Evolutionary conservation across 371 early-diverging fungal species (phyloP).

Genomic region (Mucor saturninus): DNA sequence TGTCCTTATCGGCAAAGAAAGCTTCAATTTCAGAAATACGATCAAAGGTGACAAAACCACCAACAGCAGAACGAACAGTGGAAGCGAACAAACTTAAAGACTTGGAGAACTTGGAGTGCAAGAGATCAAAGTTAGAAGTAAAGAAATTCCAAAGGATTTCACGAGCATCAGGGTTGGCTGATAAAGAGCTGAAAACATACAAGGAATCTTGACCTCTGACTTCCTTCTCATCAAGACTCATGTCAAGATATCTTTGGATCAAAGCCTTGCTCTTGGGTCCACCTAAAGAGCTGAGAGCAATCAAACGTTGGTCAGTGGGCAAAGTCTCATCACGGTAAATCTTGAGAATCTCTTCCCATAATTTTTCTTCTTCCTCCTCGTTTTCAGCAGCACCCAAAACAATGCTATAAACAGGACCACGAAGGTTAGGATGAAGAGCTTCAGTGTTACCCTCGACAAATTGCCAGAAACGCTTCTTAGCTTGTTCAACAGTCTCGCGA

Average conservation of each 20-base stretch:
- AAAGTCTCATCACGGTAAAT: conserved; percentile 72
- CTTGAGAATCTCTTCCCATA: conserved; percentile 74
- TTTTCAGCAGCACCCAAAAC: conserved; percentile 72
- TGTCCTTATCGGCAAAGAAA: conserved; percentile 80
- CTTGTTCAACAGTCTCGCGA: conserved; percentile 38
- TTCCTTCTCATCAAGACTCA: conserved; percentile 68
- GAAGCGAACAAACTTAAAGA: conserved; percentile 78
- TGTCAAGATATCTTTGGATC: conserved; percentile 63
- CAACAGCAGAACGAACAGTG: conserved; percentile 71
- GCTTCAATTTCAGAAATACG: conserved; percentile 69
- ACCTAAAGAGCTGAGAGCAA: conserved; percentile 82
- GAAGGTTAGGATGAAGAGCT: conserved; percentile 84
- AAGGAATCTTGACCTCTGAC: conserved; percentile 87
- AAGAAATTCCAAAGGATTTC: conserved; percentile 82
- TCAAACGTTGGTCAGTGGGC: conserved; percentile 77
- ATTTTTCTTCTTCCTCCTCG: conserved; percentile 59
- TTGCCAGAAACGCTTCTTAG: conserved; percentile 52
- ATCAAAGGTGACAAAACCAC: conserved; percentile 69
- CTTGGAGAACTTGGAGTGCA: conserved; percentile 72
- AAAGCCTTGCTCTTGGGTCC: conserved; percentile 62
- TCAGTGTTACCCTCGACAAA: conserved; percentile 45
- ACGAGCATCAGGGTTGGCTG: conserved; percentile 67
- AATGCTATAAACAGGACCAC: conserved; percentile 79
- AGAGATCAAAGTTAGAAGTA: conserved; percentile 68
- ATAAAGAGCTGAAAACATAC: conserved; percentile 61